These are phyloP conservation scores for Nicotiana rustica DNA, from an alignment of 305 asterid genomes.

Conservation along the genomic window DNA sequence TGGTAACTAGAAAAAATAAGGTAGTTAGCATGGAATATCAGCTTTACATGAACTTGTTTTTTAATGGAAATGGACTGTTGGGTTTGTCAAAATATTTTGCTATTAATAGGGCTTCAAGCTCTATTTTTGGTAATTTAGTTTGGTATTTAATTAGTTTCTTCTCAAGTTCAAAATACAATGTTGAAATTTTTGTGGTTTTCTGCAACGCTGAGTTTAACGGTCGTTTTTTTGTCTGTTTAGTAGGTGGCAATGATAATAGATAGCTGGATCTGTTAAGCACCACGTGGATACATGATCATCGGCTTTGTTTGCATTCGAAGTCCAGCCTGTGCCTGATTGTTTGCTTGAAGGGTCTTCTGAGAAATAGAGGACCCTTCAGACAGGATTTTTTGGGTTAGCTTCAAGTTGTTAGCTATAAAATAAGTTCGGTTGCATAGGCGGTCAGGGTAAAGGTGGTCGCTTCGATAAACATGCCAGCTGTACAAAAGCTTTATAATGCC, in stretches of 20 bases:
- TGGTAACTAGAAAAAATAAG: not conserved
- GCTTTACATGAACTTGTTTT: not conserved
- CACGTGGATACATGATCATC: slow-evolving; percentile 30
- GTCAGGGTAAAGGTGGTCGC: slow-evolving; percentile 25
- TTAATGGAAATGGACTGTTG: not conserved
- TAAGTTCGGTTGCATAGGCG: slow-evolving; percentile 13
- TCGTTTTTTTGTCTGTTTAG: slow-evolving; percentile 19
- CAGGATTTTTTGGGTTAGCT: slow-evolving; percentile 12
- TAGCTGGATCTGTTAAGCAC: slow-evolving; percentile 36
- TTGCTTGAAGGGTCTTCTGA: slow-evolving; percentile 40
- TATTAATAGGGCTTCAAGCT: not conserved
- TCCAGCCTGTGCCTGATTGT: slow-evolving; percentile 29
- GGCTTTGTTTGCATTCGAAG: not conserved
- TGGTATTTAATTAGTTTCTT: not conserved
- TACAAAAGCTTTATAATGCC: slow-evolving; percentile 95
- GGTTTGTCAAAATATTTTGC: slow-evolving; percentile 2
- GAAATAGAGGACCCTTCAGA: slow-evolving; percentile 39
- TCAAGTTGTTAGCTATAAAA: slow-evolving; percentile 10
- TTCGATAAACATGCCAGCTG: slow-evolving; percentile 72
- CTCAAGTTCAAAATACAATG: not conserved
- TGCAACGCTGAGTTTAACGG: slow-evolving; percentile 9
- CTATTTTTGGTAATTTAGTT: not conserved
- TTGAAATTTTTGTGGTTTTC: not conserved
- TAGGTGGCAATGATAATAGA: slow-evolving; percentile 30
- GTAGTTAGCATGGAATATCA: not conserved